Base-by-base conservation (phyloP, 768 basidiomycete species). In the Galerina sulciceps region DNA sequence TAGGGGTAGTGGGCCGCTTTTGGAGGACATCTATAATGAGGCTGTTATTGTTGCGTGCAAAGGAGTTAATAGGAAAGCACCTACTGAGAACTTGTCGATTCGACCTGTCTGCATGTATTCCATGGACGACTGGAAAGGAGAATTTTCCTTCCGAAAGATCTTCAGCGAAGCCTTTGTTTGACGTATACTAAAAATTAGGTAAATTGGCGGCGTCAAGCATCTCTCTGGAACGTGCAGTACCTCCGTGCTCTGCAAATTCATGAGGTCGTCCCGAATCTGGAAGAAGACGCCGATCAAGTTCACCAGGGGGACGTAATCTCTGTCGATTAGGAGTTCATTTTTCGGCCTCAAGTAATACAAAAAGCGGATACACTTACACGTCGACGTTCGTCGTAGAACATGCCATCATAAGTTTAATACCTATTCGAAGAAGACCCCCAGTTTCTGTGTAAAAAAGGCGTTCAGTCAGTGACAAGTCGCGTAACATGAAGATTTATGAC, bases 101-200 rank as follows among this genome's bases (percentile, higher is more conserved):
- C 0, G 87, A 81, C 10, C 77, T 80, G 68, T 94, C 86, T 6
- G 91, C 84, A 31, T 90, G 87, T 46, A 98, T 88, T 17, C 91
- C 88, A 71, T 98, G 96, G 0, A 99, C 88, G 34, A 98, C 81
- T 0, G 95, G 96, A 75, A 99, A 99, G 3, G 93, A 96, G 78
- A 99, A 99, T 72, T 99, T 99, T 6, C 96, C 96, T 75, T 98
- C 96, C 0, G 93, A 90, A 13, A 99, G 79, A 69, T 99, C 96
- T 73, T 99, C 96, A 0, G 91, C 92, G 71, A 93, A 96, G 2
- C 91, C 91, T 69, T 93, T 93, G 70, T 89, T 91, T 42, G 84
- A 83, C 2, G 87, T 78, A 68, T 98, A 98, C 93, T 96, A 49
- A 2, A 31, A 49, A 20, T 14, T 31, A 9, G 41, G 3, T n/a